A percentile compares a stretch with the other conserved stretches of the same genome.
These are phyloP conservation scores for Angophora floribunda DNA, from an alignment of 345 rosid species.

Conservation along the genomic window DNA sequence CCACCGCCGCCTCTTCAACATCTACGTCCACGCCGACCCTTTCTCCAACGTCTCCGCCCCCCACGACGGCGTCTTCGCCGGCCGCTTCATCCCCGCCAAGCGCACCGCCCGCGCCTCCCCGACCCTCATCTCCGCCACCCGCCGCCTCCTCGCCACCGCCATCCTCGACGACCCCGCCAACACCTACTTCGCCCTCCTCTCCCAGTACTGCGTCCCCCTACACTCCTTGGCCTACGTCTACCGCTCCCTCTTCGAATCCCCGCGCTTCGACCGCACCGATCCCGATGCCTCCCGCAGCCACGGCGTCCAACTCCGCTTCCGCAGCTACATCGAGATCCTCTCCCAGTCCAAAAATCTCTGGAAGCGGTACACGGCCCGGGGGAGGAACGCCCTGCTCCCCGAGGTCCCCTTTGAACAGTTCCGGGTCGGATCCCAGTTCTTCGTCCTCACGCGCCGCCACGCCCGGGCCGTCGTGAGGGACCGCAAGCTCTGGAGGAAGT, in stretches of 20 bases:
- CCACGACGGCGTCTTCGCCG: constrained; percentile 32
- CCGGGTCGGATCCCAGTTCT: constrained; percentile 91
- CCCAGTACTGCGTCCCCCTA: constrained; percentile 82
- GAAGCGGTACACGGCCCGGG: constrained; percentile 80
- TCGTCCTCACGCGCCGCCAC: constrained; percentile 69
- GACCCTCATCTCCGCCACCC: constrained; percentile 81
- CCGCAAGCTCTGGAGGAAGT: constrained; percentile 70
- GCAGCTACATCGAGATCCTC: constrained; percentile 73
- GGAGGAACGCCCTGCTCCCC: constrained; percentile 68
- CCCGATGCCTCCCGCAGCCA: constrained; percentile 20
- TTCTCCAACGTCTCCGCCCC: constrained; percentile 44
- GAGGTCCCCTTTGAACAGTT: constrained; percentile 65
- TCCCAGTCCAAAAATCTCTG: constrained; percentile 56
- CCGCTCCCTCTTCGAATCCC: constrained; percentile 38
- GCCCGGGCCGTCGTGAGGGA: constrained; percentile 62
- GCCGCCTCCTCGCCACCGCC: constrained; percentile 84
- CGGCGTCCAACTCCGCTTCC: constrained; percentile 46
- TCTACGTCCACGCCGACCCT: constrained; percentile 92
- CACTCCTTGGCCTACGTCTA: constrained; percentile 70
- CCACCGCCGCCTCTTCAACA: constrained; percentile 40
- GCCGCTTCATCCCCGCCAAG: constrained; percentile 47
- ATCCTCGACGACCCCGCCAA: constrained; percentile 88
- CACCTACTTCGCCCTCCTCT: constrained; percentile 68
- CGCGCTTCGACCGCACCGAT: constrained; percentile 40
- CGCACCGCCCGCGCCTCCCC: constrained; percentile 83